Base-by-base conservation (phyloP, 345 rosid species). In the Zanthoxylum bungeanum region DNA sequence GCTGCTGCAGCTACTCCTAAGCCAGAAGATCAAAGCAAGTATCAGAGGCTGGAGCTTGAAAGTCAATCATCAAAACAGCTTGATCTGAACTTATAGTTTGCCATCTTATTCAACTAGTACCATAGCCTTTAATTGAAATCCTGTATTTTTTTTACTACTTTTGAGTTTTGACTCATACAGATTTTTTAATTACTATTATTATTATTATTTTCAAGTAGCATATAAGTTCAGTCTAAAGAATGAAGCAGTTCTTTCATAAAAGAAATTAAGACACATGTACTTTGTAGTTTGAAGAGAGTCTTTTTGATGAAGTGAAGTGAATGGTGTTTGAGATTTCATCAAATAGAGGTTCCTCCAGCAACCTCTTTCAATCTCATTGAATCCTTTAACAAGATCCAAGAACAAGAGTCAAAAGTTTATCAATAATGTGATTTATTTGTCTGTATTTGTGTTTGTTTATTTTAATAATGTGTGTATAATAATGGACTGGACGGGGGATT, bases 31-130 rank as follows among this genome's bases (percentile, higher is more conserved):
- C 75, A 73, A 60, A 70, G 46, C 25, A 42, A 53, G 57, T 37
- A 24, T 30, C 47, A 65, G 22, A 65, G 72, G 47, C 14, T 36
- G 25, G 72, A 80, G 19, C 44, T 61, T 24, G 76, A 73, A 72
- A 81, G 70, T 31, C 86, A 69, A 49, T 80, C 82, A 33, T 84
- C 86, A 1, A 72, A 80, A 56, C 75, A 74, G 64, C 88, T 86
- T 10, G 88, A 84, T 53, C 91, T 90, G 37, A 86, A 77, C 63
- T 75, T 90, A 22, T 85, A 82, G 68, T 31, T 22, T 4, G 51
- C 49, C 49, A 22, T 22, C 67, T 27, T 63, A 25, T 8, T n/a
- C 17, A 37, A 21, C 25, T 42, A 37, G n/a, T 4, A 3, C 51
- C 21, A 4, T 27, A 25, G 6, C 14, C 19, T n/a, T 21, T 39